Evolutionary conservation across 768 basidiomycete species (phyloP), one percentile per base, ranked within the genome.

Genomic region (Ramaria rubella): DNA sequence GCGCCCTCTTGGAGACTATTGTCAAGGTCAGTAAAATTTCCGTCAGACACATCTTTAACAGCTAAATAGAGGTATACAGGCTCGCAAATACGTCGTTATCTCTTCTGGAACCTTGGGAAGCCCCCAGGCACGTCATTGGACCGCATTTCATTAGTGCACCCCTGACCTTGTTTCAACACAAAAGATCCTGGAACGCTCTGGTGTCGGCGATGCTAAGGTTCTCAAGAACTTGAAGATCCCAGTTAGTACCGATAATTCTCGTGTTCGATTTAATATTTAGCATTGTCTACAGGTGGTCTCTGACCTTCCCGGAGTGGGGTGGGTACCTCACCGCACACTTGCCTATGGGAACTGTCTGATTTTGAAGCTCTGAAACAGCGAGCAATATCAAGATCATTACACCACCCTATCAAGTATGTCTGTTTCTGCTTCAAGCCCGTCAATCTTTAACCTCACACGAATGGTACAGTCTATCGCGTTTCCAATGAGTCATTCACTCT

Each of bases 371-470:
- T n/a, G n/a, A n/a, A n/a, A 48, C 56, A 83, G 83, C 44, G 82
- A 86, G 67, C 70, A 86, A 67, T 87, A 86, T 68, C 84, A 86
- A 66, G 85, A 86, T 63, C 85, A 86, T 64, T 87, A 86, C 66
- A 86, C 84, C 11, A 86, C 83, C 1, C 74, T 86, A 30, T 80
- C 81, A 1, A 68, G 83, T 83, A 61, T 53, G 78, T 66, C 11
- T 26, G 19, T 30, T 29, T 19, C n/a, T 55, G 30, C 52, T 65
- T 23, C 64, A 23, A 5, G 33, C 24, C 21, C 11, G 36, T 38
- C 2, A 27, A 30, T 2, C 21, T 8, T 30, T 9, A 7, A 24
- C 17, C 24, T 48, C 12, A 48, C 11, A 23, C 27, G 17, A n/a
- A 42, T 42, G 9, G 11, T 31, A n/a, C 17, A 84, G 81, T 86